Percentiles rank a stretch among this genome's conserved stretches.
phyloP scores from a whole-genome alignment of 1,284 basidiomycete species.

The Cryptococcus sp. region DNA sequence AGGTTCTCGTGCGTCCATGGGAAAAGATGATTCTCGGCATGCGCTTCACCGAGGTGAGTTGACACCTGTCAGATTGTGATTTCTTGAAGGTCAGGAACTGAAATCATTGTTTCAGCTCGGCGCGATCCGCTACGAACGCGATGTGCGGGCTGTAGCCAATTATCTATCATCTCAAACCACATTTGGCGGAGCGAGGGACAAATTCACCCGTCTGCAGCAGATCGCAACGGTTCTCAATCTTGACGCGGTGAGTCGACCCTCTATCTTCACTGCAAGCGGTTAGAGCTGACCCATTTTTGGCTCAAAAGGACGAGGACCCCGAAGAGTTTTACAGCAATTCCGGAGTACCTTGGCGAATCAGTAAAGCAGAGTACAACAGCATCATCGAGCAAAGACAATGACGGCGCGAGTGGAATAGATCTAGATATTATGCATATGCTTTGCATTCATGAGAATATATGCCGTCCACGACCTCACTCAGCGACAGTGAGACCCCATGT shows the following conservation, averaged over 20 bases:
- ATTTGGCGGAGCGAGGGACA: conserved; percentile 85
- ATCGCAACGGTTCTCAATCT: conserved; percentile 89
- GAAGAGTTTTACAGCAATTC: conserved; percentile 90
- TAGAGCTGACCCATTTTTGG: conserved; percentile 2
- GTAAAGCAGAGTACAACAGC: conserved; percentile 71
- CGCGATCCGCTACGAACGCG: conserved; percentile 94
- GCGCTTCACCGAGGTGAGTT: conserved; percentile 81
- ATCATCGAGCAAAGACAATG: conserved; percentile 64
- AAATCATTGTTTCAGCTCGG: conserved; percentile 65
- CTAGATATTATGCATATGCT: background rate
- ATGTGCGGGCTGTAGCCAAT: conserved; percentile 77
- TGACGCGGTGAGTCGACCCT: conserved; percentile 65
- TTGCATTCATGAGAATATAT: background rate
- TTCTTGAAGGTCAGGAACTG: background rate
- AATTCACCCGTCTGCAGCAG: conserved; percentile 88
- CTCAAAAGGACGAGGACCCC: conserved; percentile 77
- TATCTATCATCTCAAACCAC: conserved; percentile 82
- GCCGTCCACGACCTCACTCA: background rate
- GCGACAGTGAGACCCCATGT: conserved; percentile 20
- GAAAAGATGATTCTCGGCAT: conserved; percentile 81
- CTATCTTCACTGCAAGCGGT: conserved; percentile 1
- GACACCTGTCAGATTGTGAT: background rate
- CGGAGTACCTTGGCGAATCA: conserved; percentile 86
- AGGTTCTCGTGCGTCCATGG: conserved; percentile 87
- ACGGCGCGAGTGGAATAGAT: background rate